Base-by-base conservation (phyloP, 169 alveolate genomes). In the Cryptosporidium sp. region DNA sequence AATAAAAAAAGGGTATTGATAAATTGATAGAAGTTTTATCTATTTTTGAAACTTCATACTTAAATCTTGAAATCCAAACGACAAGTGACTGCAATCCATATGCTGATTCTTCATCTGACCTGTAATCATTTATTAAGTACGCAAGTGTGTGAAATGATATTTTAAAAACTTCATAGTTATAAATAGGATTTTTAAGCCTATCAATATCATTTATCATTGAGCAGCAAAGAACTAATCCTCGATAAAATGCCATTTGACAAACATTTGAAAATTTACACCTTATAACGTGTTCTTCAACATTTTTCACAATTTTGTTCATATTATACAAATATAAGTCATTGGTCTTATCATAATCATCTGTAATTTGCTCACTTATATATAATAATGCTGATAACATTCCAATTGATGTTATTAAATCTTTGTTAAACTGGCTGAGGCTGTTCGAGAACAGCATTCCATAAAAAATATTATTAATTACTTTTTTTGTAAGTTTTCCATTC, bases 331-430 rank as follows among this genome's bases (percentile, higher is more conserved):
- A 14, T 48, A 48, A 48, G 21, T 55, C 67, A 26, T 55, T 55
- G 2, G 59, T 16, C 3, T 3, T 55, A 9, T 21, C 14, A 2
- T n/a, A 7, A 16, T 48, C 55, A 14, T 14, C 5, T 4, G 39
- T 33, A 55, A 23, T 18, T 73, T 39, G 33, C 16, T 52, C 55
- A 52, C 26, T 37, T 31, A 73, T 48, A 51, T 45, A 73, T 7
- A 52, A 58, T 29, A 33, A 58, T 31, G 86, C 55, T 12, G 48
- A 73, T 12, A 37, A 73, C 18, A 55, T 0, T 3, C 86, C 86
- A 45, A 73, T 52, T 23, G 86, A 73, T 14, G 55, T 59, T 18
- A 73, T 73, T 35, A 73, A 12, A 33, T 73, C 86, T 59, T 33
- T 73, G n/a, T 73, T 55, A 23, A 73, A 37, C 9, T 33, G 14